Base-by-base conservation (phyloP, 768 basidiomycete genomes). In the Lenzites betulinus region DNA sequence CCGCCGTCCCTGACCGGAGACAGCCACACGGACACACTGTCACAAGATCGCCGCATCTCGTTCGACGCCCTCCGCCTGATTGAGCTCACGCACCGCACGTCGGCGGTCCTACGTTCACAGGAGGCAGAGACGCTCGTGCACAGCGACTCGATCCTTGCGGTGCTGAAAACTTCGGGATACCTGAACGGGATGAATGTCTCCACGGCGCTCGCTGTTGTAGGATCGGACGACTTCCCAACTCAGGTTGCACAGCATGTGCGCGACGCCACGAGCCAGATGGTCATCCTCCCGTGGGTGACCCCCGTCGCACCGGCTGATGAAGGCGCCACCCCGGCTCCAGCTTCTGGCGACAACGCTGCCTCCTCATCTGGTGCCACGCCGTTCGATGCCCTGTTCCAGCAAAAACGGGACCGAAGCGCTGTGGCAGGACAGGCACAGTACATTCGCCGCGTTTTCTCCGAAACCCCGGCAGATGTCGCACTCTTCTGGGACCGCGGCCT, bases 81-180 rank as follows among this genome's bases (percentile, higher is more conserved):
- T 66, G 95, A 98, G 70, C 77, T 98, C 46, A 91, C 92, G 1
- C 88, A 88, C 38, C 89, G 97, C 59, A 92, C 92, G 1, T 94
- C 92, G 2, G 89, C 90, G 1, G 85, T 96, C 36, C 83, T 98
- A 73, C 89, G 85, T 69, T 91, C 90, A 1, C 85, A 90, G 52
- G 87, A 87, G 61, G 83, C 87, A 1, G 90, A 92, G 20, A 76
- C 82, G 3, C 77, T 95, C 26, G 79, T 91, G 39, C 79, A 78
- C 58, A 84, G 81, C 44, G 93, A 95, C 67, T 82, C 93, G 3
- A 74, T 94, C 39, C 75, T 92, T 16, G 83, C 85, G 2, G 80
- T 92, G 26, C 89, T 90, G 78, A 81, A 84, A 51, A 92, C 92
- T 5, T 95, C 94, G 71, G 89, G 85, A 3, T 79, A 83, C 59